Conservation (phyloP, 2,329 filamentous ascomycete genomes). For the Thielaviopsis ethacetica region DNA sequence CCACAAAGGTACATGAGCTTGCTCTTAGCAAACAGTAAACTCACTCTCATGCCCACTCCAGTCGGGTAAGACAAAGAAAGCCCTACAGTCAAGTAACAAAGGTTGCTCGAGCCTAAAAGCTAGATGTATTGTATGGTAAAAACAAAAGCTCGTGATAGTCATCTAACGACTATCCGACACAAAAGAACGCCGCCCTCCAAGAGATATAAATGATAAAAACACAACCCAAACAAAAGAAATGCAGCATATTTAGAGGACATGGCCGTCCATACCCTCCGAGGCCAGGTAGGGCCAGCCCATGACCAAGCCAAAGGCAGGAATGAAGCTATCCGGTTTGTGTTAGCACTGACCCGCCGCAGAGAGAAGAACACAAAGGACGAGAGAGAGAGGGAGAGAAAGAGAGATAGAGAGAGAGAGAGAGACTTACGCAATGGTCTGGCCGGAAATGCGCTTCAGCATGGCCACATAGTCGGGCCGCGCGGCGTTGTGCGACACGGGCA, state of each 20-base stretch:
- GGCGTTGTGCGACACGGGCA: conserved; percentile 16
- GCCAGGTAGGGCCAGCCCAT: conserved; percentile 22
- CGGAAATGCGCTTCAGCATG: conserved; percentile 19
- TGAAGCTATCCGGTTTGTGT: conserved; percentile 17
- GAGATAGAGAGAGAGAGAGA: not conserved
- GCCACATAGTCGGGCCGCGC: conserved; percentile 20
- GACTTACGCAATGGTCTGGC: conserved; percentile 21
- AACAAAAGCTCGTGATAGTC: not conserved
- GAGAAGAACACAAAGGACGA: too few relatives aligned
- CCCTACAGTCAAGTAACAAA: too few relatives aligned
- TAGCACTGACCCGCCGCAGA: not conserved
- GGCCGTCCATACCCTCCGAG: conserved; percentile 19
- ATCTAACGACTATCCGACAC: not conserved
- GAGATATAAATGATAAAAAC: not conserved
- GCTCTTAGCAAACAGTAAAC: too few relatives aligned
- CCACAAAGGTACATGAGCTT: too few relatives aligned
- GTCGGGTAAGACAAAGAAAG: too few relatives aligned
- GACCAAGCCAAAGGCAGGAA: conserved; percentile 19
- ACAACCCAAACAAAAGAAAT: not conserved
- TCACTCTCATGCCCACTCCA: too few relatives aligned
- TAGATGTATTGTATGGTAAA: not conserved
- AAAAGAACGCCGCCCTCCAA: not conserved
- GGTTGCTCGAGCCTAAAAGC: not conserved
- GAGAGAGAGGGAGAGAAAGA: too few relatives aligned
- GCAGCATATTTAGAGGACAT: conserved; percentile 13